Conservation (phyloP, 805 yeast genomes). For the Saccharomycopsis synnaedendra region DNA sequence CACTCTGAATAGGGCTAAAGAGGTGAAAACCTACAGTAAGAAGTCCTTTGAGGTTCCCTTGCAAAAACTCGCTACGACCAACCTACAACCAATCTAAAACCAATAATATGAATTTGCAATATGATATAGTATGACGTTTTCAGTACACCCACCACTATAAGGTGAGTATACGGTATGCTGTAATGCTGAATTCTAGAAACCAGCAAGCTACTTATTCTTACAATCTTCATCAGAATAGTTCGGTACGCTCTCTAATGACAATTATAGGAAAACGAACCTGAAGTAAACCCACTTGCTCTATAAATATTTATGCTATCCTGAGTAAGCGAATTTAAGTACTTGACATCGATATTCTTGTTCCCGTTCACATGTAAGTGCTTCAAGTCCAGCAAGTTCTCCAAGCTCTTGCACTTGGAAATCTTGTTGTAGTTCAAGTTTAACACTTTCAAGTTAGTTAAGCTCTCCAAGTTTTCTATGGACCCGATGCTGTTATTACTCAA, state of each 20-base stretch:
- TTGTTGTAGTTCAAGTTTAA: slow-evolving; percentile 7
- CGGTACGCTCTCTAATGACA: not conserved
- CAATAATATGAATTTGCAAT: too few relatives aligned
- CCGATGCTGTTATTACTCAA: slow-evolving; percentile 4
- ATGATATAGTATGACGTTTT: too few relatives aligned
- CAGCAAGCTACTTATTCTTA: too few relatives aligned
- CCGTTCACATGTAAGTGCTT: slow-evolving; percentile 7
- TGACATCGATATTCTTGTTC: slow-evolving; percentile 5
- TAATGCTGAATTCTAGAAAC: too few relatives aligned
- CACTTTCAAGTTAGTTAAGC: slow-evolving; percentile 1
- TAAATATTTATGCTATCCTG: slow-evolving; percentile 4
- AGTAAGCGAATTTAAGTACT: not conserved
- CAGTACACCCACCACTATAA: too few relatives aligned
- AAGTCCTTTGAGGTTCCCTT: too few relatives aligned
- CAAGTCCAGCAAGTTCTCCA: slow-evolving; percentile 3
- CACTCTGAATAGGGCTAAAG: too few relatives aligned
- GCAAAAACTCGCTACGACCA: too few relatives aligned
- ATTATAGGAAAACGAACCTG: slow-evolving; percentile 4
- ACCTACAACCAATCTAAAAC: too few relatives aligned
- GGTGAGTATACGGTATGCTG: too few relatives aligned
- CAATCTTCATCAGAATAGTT: too few relatives aligned
- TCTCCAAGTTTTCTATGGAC: slow-evolving; percentile 4
- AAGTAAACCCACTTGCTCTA: slow-evolving; percentile 5
- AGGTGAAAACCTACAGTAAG: too few relatives aligned
- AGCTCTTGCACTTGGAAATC: slow-evolving; percentile 1